A percentile compares a stretch with the other conserved stretches of the same genome.
Conservation (phyloP, 495 filamentous ascomycete genomes). For the Penicillium pulvis region DNA sequence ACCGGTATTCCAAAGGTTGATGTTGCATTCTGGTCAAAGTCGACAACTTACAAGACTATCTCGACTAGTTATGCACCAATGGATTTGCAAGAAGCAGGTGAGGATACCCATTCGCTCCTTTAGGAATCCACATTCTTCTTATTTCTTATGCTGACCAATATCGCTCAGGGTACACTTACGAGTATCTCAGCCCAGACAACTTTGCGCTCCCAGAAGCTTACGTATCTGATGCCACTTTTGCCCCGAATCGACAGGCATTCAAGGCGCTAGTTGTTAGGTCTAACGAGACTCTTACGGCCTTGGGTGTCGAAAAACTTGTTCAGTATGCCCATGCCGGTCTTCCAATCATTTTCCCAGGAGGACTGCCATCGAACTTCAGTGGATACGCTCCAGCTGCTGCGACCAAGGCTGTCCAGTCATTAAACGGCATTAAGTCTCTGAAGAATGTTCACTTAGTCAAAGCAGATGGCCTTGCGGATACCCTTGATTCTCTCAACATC, state of each 20-base stretch:
- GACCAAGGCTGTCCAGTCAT: neutral
- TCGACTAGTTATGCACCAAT: neutral
- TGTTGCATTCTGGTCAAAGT: constrained; percentile 38
- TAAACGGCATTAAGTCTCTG: neutral
- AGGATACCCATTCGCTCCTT: neutral
- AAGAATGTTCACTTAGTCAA: constrained; percentile 7
- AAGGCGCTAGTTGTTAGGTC: constrained; percentile 46
- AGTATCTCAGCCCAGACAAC: constrained; percentile 54
- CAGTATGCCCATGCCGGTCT: constrained; percentile 44
- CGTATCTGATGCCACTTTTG: constrained; percentile 39
- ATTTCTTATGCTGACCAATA: neutral
- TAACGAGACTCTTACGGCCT: constrained; percentile 39
- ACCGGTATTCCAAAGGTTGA: constrained; percentile 44
- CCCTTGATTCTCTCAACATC: constrained; percentile 9
- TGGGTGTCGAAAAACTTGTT: constrained; percentile 36
- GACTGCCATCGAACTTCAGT: constrained; percentile 7
- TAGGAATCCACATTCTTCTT: neutral
- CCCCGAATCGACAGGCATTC: constrained; percentile 41
- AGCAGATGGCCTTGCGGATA: constrained; percentile 12
- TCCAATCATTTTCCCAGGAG: constrained; percentile 17
- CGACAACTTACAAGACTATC: neutral
- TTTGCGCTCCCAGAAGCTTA: constrained; percentile 36
- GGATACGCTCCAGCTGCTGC: constrained; percentile 7
- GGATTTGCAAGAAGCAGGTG: constrained; percentile 8
- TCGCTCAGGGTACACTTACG: constrained; percentile 45